A percentile compares a stretch with the other conserved stretches of the same genome.
Conservation (phyloP, 2,329 filamentous ascomycete species). For the Alternaria sp. region DNA sequence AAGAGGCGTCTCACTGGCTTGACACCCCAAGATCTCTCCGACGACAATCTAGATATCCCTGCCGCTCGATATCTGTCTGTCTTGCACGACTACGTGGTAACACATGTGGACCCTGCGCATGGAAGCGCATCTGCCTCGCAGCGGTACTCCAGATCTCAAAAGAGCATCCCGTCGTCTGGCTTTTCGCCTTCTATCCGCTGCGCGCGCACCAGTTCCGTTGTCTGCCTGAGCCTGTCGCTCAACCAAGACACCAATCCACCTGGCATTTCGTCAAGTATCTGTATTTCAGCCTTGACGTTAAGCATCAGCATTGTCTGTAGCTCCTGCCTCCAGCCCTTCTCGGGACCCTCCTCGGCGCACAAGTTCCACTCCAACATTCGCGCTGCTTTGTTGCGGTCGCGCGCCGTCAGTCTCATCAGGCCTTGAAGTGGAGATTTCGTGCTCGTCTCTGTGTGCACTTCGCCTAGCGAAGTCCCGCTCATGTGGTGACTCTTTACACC, state of each 20-base stretch:
- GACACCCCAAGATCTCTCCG: not conserved
- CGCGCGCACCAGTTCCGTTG: not conserved
- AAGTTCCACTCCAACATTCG: conserved; percentile 58
- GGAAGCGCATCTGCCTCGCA: not conserved
- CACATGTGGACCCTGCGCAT: not conserved
- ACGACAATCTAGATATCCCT: not conserved
- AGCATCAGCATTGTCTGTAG: conserved; percentile 76
- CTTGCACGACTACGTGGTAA: not conserved
- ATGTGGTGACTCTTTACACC: conserved; percentile 58
- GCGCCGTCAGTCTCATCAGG: conserved; percentile 57
- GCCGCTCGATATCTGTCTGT: not conserved
- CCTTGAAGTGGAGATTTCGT: conserved; percentile 42
- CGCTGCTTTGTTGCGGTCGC: conserved; percentile 65
- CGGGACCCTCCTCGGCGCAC: conserved; percentile 39
- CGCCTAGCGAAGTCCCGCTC: conserved; percentile 18
- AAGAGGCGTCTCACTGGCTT: not conserved
- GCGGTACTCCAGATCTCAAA: conserved; percentile 14
- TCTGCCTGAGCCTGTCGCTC: conserved; percentile 23
- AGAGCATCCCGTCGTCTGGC: conserved; percentile 37
- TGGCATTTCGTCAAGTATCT: conserved; percentile 63
- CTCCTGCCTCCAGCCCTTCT: conserved; percentile 58
- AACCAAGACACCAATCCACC: conserved; percentile 44
- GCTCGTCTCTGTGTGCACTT: conserved; percentile 17
- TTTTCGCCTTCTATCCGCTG: conserved; percentile 1
- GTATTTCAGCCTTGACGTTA: conserved; percentile 78